Conservation (phyloP, 2,329 filamentous ascomycete species). For the Colletotrichum horii region DNA sequence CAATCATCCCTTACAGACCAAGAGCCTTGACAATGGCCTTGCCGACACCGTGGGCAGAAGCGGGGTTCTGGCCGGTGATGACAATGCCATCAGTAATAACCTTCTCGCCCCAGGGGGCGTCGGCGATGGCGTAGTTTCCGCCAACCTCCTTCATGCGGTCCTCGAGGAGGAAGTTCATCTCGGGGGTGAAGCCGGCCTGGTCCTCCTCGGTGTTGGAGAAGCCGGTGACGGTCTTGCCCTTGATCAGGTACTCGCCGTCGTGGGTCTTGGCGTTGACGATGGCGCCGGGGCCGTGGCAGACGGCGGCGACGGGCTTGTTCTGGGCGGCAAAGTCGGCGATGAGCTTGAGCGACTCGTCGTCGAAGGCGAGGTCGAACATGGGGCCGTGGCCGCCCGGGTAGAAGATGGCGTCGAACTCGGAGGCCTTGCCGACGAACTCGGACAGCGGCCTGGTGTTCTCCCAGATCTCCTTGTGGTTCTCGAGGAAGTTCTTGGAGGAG, state of each 20-base stretch:
- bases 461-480: constrained; percentile 64
- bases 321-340: constrained; percentile 66
- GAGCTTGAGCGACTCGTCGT: constrained; percentile 61
- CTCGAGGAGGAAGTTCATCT: constrained; percentile 66
- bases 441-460: constrained; percentile 65
- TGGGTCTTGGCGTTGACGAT: constrained; percentile 61
- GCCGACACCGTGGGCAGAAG: constrained; percentile 54
- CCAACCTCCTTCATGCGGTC: constrained; percentile 55
- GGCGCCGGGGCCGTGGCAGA: constrained; percentile 73
- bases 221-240: constrained; percentile 63
- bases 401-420: constrained; percentile 68
- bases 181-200: constrained; percentile 51
- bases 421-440: constrained; percentile 58
- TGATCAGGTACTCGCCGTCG: constrained; percentile 58
- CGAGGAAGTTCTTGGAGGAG: constrained; percentile 57
- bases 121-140: constrained; percentile 62
- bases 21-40: constrained; percentile 56
- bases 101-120: constrained; percentile 49
- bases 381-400: constrained; percentile 65
- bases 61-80: constrained; percentile 65
- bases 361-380: constrained; percentile 70
- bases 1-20: constrained; percentile 16
- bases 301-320: constrained; percentile 68
- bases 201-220: constrained; percentile 66
- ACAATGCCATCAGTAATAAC: constrained; percentile 56